Evolutionary conservation across 495 filamentous ascomycete species (phyloP), one percentile per base, ranked within the genome.

Genomic region (Hypoxylon fuscum): DNA sequence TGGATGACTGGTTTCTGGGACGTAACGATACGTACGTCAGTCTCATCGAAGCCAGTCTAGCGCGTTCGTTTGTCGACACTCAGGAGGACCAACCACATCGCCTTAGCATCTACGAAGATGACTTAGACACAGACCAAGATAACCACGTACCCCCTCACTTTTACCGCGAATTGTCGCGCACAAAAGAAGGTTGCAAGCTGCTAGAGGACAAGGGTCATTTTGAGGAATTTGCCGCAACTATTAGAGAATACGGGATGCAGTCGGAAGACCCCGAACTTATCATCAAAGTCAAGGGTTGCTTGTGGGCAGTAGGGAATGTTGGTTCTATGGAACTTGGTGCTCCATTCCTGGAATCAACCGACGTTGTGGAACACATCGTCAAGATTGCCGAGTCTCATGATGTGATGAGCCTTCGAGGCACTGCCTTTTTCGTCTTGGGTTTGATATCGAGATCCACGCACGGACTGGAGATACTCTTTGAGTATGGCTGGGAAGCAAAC

Each of bases 1-100:
- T 98, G 95, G 95, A 98, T 69, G 95, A 98, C 73, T 98, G 95
- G 95, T 98, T 97, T 70, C 84, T 89, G 45, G 95, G 96, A 29
- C 87, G 95, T 23, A 98, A 98, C 68, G 94, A 98, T 73, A 87
- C 85, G 35, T 98, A 98, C 72, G 95, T 98, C 44, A 82, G 87
- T 20, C 83, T 97, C n/a, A 92, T 98, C 27, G 95, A 98, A 71
- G 96, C 95, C 15, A 95, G 92, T 52, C 79, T 98, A n/a, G 92
- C 93, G 17, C 85, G 93, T 20, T 92, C 93, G 6, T 92, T 97
- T 55, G 79, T 88, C 17, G 87, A 91, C 27, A 81, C 82, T 25
- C 82, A 87, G 38, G 81, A 84, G 41, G 78, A 85, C 27, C 71
- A 77, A 15, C 73, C 77, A 14, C 75, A 78, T 68, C 79, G 81